A percentile compares a stretch with the other conserved stretches of the same genome.
phyloP scores from a whole-genome alignment of 202 grass and related monocot species.

The Panicum virgatum region DNA sequence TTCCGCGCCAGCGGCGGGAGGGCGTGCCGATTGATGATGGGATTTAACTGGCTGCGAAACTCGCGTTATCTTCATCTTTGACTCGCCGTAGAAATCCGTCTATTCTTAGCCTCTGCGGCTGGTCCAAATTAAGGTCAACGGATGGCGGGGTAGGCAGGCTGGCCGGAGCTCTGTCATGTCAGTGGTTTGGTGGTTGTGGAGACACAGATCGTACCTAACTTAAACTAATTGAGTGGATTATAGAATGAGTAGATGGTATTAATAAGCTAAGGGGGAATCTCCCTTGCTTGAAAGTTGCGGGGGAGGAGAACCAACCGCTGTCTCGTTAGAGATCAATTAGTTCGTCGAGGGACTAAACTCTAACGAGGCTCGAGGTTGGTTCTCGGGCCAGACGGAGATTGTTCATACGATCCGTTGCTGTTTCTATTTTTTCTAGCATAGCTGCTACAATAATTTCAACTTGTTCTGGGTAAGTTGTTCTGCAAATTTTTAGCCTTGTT shows the following conservation, averaged over 20 bases:
- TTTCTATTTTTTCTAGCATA: conserved; percentile 20
- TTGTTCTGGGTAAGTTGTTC: conserved; percentile 17
- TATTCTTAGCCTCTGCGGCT: conserved; percentile 13
- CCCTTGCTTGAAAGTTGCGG: not conserved
- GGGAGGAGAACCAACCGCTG: conserved; percentile 23
- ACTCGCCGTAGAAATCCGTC: conserved; percentile 5
- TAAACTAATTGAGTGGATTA: not conserved
- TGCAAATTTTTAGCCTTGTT: not conserved
- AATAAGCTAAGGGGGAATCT: conserved; percentile 14
- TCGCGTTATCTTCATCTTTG: conserved; percentile 20
- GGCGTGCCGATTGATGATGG: not conserved
- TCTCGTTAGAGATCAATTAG: conserved; percentile 37
- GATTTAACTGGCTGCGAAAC: conserved; percentile 12
- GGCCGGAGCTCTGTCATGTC: not conserved
- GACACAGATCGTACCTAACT: not conserved
- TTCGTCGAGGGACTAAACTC: conserved; percentile 30
- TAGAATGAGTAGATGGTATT: conserved; percentile 3
- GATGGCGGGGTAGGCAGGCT: not conserved
- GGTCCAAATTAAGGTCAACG: conserved; percentile 33
- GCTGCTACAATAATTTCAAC: conserved; percentile 2
- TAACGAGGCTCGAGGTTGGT: conserved; percentile 45
- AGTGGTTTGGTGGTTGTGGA: conserved; percentile 8
- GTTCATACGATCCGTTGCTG: not conserved
- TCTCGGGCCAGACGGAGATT: not conserved
- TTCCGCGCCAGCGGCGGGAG: not conserved